Evolutionary conservation across 352 stramenopile genomes (phyloP), one percentile per base, ranked within the genome.

Genomic region (Globisporangium carolinianum): DNA sequence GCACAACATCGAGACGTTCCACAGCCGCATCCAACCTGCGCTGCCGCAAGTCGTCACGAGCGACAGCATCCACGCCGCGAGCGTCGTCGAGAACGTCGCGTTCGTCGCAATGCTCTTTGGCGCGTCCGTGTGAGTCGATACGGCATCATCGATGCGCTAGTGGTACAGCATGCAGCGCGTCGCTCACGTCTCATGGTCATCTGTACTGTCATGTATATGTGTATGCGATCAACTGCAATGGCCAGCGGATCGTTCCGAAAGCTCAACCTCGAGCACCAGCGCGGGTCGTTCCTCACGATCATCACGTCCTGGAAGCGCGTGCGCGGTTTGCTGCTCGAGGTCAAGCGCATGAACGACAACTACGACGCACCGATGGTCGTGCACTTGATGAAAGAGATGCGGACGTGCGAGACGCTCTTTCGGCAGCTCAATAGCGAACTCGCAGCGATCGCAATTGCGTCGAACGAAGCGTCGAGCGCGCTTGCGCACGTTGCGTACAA

Each of bases 71-170:
- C 75, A 87, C 51, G 72, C 71, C 10, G 68, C 60, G 46, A 87
- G 73, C 37, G 75, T 68, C 6, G 71, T 67, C 3, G 83, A 93
- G 63, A 93, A 93, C 51, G 53, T 89, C n/a, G 69, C 80, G 1
- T 90, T 93, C 47, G 66, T 89, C 52, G 80, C 76, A 11, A 89
- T 93, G 76, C 72, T 93, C 49, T 92, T 93, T 47, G 73, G 78
- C 8, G 57, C 74, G 14, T 82, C 76, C n/a, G 68, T 87, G 69
- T 85, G 78, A 32, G 24, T 32, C 24, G 24, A 32, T 32, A 32
- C 24, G 24, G 24, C 24, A 32, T 32, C 24, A 32, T 32, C 24
- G 24, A 32, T 32, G 24, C 24, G 24, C 24, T 32, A 32, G 24
- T 32, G 24, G 24, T 32, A 32, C 24, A 32, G 24, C 24, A 32